Evolutionary conservation across 2,329 filamentous ascomycete species (phyloP).

Genomic region (Clonostachys chloroleuca): DNA sequence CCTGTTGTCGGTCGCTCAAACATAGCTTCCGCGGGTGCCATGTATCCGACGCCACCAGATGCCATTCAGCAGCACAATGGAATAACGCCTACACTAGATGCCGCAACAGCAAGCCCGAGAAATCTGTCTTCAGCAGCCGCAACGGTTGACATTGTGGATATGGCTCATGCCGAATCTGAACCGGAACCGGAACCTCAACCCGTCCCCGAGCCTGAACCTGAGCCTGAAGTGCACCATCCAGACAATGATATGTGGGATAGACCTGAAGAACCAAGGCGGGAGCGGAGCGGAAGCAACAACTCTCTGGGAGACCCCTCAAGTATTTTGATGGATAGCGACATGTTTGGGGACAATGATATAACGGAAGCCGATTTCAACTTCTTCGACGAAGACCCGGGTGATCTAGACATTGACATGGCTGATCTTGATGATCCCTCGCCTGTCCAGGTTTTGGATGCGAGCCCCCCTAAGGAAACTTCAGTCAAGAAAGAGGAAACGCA

Average conservation of each 20-base stretch:
- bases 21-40: constrained; percentile 42
- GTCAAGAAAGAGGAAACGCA: constrained; percentile 2
- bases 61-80: constrained; percentile 50
- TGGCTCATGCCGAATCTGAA: constrained; percentile 11
- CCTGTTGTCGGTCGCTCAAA: constrained; percentile 47
- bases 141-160: constrained; percentile 24
- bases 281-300: constrained; percentile 30
- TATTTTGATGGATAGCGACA: constrained; percentile 65
- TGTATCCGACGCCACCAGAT: constrained; percentile 72
- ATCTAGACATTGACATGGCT: constrained; percentile 1
- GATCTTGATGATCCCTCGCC: constrained; percentile 1
- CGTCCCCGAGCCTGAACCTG: neutral
- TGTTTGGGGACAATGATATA: constrained; percentile 70
- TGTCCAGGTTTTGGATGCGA: neutral
- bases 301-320: constrained; percentile 46
- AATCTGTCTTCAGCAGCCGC: constrained; percentile 21
- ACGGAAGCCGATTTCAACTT: constrained; percentile 83
- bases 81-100: constrained; percentile 53
- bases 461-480: neutral
- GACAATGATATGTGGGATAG: constrained; percentile 1
- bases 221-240: constrained; percentile 14
- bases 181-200: neutral
- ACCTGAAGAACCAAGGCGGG: constrained; percentile 30
- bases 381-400: constrained; percentile 55
- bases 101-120: constrained; percentile 49